phyloP scores from a whole-genome alignment of 768 basidiomycete species.

The Rhodosporidiobolus sp. region DNA sequence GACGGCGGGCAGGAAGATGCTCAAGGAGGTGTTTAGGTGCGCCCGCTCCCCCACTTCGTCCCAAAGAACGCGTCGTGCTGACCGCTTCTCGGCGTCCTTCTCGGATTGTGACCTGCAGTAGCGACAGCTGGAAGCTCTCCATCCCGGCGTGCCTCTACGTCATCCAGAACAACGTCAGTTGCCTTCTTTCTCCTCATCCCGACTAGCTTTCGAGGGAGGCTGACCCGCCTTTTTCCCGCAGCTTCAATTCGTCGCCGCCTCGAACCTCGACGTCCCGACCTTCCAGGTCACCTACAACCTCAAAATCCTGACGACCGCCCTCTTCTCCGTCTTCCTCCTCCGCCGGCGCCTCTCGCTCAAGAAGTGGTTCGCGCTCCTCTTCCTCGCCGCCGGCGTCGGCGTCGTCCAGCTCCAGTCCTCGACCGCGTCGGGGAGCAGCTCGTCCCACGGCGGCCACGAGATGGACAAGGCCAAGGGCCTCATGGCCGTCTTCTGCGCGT shows the following conservation, averaged over 20 bases:
- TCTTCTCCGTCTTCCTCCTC: slow-evolving; percentile 87
- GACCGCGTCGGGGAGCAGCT: slow-evolving; percentile 20
- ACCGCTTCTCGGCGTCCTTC: neutral
- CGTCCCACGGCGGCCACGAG: slow-evolving; percentile 50
- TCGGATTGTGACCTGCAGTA: slow-evolving; percentile 55
- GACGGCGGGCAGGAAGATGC: slow-evolving; percentile 8
- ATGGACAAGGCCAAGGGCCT: slow-evolving; percentile 86
- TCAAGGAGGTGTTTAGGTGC: slow-evolving; percentile 38
- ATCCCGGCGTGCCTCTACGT: slow-evolving; percentile 90
- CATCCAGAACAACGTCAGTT: slow-evolving; percentile 49
- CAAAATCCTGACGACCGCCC: slow-evolving; percentile 73
- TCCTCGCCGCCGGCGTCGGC: slow-evolving; percentile 51
- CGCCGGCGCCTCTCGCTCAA: slow-evolving; percentile 53
- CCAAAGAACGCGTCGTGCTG: neutral
- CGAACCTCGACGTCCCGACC: slow-evolving; percentile 89
- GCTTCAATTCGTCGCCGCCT: slow-evolving; percentile 89
- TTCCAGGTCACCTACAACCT: slow-evolving; percentile 94
- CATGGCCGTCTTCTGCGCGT: slow-evolving; percentile 81
- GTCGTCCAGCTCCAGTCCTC: slow-evolving; percentile 73
- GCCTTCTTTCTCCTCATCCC: slow-evolving; percentile 24
- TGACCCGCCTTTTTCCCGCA: slow-evolving; percentile 54
- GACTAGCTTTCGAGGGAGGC: neutral
- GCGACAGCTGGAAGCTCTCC: slow-evolving; percentile 94
- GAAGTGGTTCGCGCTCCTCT: slow-evolving; percentile 76
- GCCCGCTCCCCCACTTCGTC: neutral